Percentiles rank a stretch among this genome's conserved stretches.
These are phyloP conservation scores for Pseudonitzschia multiseries DNA, from an alignment of 108 stramenopile species.

Conservation along the genomic window DNA sequence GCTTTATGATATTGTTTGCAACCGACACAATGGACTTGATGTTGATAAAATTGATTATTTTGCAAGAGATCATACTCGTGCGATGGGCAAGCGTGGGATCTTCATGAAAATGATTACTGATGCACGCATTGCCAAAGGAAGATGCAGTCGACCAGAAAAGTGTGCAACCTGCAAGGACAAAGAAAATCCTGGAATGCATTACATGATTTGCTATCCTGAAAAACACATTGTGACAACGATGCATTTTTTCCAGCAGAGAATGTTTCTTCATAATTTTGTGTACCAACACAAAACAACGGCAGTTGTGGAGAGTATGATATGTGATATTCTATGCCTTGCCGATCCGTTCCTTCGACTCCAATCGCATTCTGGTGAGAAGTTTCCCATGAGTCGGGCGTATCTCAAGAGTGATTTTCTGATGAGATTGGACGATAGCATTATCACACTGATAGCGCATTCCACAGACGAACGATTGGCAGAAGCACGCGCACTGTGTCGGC, in stretches of 20 bases:
- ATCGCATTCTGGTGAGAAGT: conserved; percentile 10
- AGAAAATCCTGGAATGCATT: conserved; percentile 36
- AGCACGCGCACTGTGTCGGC: conserved; percentile 52
- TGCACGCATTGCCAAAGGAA: conserved; percentile 65
- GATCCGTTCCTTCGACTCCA: conserved; percentile 63
- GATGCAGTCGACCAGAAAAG: conserved; percentile 44
- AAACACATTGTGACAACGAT: conserved; percentile 64
- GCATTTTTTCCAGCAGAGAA: conserved; percentile 74
- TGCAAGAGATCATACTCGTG: conserved; percentile 70
- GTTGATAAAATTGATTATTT: conserved; percentile 96
- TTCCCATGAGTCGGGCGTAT: conserved; percentile 73
- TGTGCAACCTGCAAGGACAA: conserved; percentile 43
- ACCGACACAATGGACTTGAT: conserved; percentile 86
- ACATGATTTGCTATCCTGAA: conserved; percentile 87
- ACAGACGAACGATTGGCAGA: conserved; percentile 41
- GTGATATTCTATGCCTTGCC: conserved; percentile 70
- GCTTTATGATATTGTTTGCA: conserved; percentile 92
- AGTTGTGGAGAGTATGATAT: conserved; percentile 72
- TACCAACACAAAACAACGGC: conserved; percentile 85
- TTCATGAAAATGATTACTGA: conserved; percentile 62
- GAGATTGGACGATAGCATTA: conserved; percentile 55
- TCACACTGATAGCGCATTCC: conserved; percentile 53
- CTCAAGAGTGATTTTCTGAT: conserved; percentile 44
- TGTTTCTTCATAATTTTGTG: conserved; percentile 67
- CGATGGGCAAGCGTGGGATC: conserved; percentile 40